Conservation (phyloP, 352 stramenopile species). For the Phytophthora nicotianae region DNA sequence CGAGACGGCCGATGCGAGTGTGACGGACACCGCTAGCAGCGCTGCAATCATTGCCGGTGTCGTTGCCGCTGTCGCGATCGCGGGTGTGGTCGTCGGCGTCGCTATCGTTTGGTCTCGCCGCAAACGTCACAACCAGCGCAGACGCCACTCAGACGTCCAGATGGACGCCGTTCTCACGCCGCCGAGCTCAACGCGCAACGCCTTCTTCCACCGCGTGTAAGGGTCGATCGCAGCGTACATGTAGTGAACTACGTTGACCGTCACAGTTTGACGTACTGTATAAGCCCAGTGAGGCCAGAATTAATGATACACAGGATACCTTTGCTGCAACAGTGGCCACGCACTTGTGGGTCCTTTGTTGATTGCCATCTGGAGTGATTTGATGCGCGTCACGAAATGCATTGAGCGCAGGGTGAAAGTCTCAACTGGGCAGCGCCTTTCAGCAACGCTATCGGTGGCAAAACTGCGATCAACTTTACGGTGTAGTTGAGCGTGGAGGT, state of each 20-base stretch:
- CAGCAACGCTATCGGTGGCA: too few relatives aligned
- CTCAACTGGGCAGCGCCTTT: too few relatives aligned
- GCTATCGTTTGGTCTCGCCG: constrained; percentile 18
- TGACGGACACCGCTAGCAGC: background rate
- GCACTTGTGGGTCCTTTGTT: too few relatives aligned
- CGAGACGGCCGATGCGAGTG: constrained; percentile 12
- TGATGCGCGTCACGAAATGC: constrained; percentile 23
- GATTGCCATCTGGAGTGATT: constrained; percentile 12
- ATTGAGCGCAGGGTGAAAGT: background rate
- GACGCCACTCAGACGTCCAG: background rate
- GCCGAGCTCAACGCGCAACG: constrained; percentile 8
- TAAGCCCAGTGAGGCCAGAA: background rate
- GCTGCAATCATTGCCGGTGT: background rate
- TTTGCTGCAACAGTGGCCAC: background rate
- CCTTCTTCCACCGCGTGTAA: constrained; percentile 28
- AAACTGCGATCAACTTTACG: too few relatives aligned
- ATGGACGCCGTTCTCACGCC: constrained; percentile 18
- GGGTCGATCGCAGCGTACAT: background rate
- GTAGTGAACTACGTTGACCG: background rate
- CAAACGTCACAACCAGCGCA: constrained; percentile 12
- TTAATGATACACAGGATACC: constrained; percentile 6
- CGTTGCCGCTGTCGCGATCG: constrained; percentile 8
- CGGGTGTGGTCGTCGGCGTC: constrained; percentile 10
- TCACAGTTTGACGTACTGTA: background rate
- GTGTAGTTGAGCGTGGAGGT: too few relatives aligned